Evolutionary conservation across 495 filamentous ascomycete genomes (phyloP).

Genomic region (Talaromyces thailandensis): DNA sequence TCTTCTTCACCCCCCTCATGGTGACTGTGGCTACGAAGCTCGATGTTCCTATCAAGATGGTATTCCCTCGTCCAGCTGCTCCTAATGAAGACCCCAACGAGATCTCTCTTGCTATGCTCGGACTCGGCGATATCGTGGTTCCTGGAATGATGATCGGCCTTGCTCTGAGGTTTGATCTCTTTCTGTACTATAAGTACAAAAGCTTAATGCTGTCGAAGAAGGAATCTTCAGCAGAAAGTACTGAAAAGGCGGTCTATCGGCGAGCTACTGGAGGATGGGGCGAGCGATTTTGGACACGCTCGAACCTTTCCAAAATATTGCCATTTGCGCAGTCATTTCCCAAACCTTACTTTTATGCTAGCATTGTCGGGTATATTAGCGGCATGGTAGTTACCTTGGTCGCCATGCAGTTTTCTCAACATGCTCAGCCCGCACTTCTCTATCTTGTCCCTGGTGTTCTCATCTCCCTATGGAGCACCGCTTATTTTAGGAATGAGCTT

Average conservation of each 20-base stretch:
- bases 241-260: slow-evolving; percentile 48
- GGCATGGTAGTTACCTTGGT: slow-evolving; percentile 72
- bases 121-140: slow-evolving; percentile 89
- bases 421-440: slow-evolving; percentile 83
- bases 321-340: too few species aligned
- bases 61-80: slow-evolving; percentile 61
- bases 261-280: slow-evolving; percentile 65
- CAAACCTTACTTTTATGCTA: slow-evolving; percentile 82
- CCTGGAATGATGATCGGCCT: slow-evolving; percentile 87
- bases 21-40: slow-evolving; percentile 85
- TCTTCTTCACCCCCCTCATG: slow-evolving; percentile 97
- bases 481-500: slow-evolving; percentile 57
- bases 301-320: slow-evolving; percentile 16
- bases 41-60: slow-evolving; percentile 88
- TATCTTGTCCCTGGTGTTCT: slow-evolving; percentile 90
- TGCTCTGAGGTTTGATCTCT: slow-evolving; percentile 85
- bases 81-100: slow-evolving; percentile 27
- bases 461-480: slow-evolving; percentile 71
- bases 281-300: slow-evolving; percentile 70
- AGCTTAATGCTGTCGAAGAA: slow-evolving; percentile 27
- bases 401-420: slow-evolving; percentile 67
- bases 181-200: slow-evolving; percentile 64
- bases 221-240: slow-evolving; percentile 25
- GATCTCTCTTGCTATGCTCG: slow-evolving; percentile 67
- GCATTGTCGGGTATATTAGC: slow-evolving; percentile 64